These are phyloP conservation scores for Entonaema liquescens DNA, from an alignment of 495 filamentous ascomycete species.

Conservation along the genomic window DNA sequence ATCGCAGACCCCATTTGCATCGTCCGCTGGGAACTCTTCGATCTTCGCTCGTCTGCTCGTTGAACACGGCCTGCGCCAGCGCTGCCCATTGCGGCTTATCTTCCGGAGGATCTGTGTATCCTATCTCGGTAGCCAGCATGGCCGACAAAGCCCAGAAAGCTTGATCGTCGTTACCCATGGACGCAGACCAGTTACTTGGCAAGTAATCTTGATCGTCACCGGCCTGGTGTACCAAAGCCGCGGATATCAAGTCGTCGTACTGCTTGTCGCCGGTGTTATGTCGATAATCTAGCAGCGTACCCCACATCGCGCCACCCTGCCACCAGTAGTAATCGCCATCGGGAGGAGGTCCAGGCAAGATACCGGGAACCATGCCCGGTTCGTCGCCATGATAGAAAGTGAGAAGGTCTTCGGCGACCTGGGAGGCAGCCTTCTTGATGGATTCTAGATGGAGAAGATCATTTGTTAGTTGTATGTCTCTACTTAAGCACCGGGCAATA, in stretches of 20 bases:
- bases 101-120: conserved; percentile 65
- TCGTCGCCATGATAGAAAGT: conserved; percentile 70
- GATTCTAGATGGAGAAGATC: conserved; percentile 53
- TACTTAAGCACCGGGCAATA: neutral
- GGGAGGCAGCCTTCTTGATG: conserved; percentile 67
- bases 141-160: conserved; percentile 76
- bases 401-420: conserved; percentile 71
- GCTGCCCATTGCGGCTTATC: conserved; percentile 72
- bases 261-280: conserved; percentile 62
- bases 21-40: conserved; percentile 65
- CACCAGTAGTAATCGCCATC: conserved; percentile 74
- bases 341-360: conserved; percentile 59
- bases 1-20: conserved; percentile 77
- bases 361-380: conserved; percentile 65
- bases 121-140: conserved; percentile 74
- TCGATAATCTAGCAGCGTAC: conserved; percentile 68
- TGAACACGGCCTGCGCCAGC: conserved; percentile 76
- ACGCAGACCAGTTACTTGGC: conserved; percentile 63
- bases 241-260: conserved; percentile 60
- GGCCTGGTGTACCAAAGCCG: conserved; percentile 63
- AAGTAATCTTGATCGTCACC: conserved; percentile 63
- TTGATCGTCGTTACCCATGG: conserved; percentile 78
- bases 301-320: conserved; percentile 73
- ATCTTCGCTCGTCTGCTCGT: conserved; percentile 65
- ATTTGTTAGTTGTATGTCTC: conserved; percentile 19